Percentiles rank a stretch among this genome's conserved stretches.
These are phyloP conservation scores for Erythrophleum ivorense DNA, from an alignment of 331 rosid species.

Conservation along the genomic window DNA sequence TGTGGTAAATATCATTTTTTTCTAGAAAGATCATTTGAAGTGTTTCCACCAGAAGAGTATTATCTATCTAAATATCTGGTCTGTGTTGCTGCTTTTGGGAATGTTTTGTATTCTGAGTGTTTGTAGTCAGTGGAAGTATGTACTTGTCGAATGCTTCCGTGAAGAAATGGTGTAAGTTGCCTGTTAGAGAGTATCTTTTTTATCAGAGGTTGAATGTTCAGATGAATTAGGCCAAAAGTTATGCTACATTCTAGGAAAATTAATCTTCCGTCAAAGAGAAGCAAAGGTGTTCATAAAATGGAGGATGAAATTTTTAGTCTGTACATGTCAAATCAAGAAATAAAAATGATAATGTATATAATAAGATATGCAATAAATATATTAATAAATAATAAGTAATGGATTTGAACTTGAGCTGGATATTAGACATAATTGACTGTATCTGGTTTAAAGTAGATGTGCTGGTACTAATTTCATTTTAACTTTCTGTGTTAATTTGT, in stretches of 20 bases:
- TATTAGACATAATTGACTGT: too few relatives aligned
- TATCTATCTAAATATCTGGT: constrained; percentile 16
- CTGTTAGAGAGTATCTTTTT: neutral
- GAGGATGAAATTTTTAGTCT: too few relatives aligned
- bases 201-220: neutral
- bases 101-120: neutral
- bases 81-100: neutral
- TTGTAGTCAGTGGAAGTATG: neutral
- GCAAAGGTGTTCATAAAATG: too few relatives aligned
- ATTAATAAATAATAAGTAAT: too few relatives aligned
- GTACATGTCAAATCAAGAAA: neutral
- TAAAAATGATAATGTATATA: too few relatives aligned
- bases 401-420: neutral
- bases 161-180: neutral
- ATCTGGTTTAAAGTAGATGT: neutral
- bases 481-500: neutral
- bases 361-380: neutral
- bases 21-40: constrained; percentile 26
- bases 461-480: neutral
- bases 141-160: neutral
- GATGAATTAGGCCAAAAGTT: neutral
- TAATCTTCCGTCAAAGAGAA: too few relatives aligned
- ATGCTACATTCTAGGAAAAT: neutral
- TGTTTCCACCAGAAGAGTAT: neutral
- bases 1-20: constrained; percentile 60